Evolutionary conservation across 164 flowering plant species (phyloP), one percentile per base, ranked within the genome.

Genomic region (Akebia trifoliata): DNA sequence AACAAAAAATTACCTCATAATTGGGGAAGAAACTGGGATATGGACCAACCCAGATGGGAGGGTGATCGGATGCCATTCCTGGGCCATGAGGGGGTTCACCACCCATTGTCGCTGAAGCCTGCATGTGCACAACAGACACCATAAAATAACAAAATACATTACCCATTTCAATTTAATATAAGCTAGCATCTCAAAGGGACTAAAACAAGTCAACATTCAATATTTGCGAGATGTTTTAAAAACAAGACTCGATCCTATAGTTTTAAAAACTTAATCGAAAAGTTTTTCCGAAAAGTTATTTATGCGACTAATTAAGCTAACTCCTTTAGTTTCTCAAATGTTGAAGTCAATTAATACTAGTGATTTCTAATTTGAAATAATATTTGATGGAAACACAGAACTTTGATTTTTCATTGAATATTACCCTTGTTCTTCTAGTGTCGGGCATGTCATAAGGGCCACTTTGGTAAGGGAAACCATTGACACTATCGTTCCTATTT

Each of bases 341-440:
- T 50, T 18, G 9, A 11, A 20, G 12, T 9, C 9, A 50, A 50
- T 15, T 50, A 29, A 29, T 0, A 31, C n/a, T 2, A 28, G 0
- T 20, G 2, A 10, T 3, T 9, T 29, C 35, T 7, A 29, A 29
- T 6, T n/a, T n/a, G 38, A 50, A 29, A 50, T 50, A 8, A 17
- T 3, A 49, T 10, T 30, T 1, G 26, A 29, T 17, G 25, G 29
- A 50, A 29, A 29, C 20, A 50, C 4, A 30, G 38, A 30, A 32
- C 30, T 18, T 29, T 22, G 4, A 30, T 11, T 50, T 29, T 30
- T 37, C 2, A 12, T 37, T 37, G 40, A 37, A 37, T 8, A 55
- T 55, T 79, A 82, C 82, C 79, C 64, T 57, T 50, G 58, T 53
- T 63, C 63, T 70, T 58, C 63, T 72, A 36, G 67, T 60, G n/a